These are phyloP conservation scores for Phytophthora podocarpi DNA, from an alignment of 352 stramenopile genomes.

Conservation along the genomic window DNA sequence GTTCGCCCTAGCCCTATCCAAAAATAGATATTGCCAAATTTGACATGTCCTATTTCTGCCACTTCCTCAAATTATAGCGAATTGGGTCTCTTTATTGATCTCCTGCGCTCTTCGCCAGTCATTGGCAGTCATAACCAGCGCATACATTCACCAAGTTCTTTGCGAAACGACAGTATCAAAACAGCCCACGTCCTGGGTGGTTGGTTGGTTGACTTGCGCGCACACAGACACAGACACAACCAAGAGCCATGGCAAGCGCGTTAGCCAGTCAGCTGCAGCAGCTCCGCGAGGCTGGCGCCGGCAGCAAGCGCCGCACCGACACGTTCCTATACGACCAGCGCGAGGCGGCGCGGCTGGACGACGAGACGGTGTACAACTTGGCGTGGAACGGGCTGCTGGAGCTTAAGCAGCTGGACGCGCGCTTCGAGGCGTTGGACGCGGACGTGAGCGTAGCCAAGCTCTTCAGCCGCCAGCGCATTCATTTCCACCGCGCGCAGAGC, in stretches of 20 bases:
- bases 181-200: conserved; percentile 22
- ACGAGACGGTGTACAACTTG: conserved; percentile 87
- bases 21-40: too few species aligned
- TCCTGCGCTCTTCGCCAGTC: conserved; percentile 20
- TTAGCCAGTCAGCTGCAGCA: conserved; percentile 81
- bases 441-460: conserved; percentile 57
- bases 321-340: conserved; percentile 88
- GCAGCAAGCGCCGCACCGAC: conserved; percentile 82
- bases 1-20: too few species aligned
- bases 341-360: conserved; percentile 80
- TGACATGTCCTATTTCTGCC: too few species aligned
- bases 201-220: conserved; percentile 22
- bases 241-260: conserved; percentile 59
- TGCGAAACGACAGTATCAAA: conserved; percentile 32
- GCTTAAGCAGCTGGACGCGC: conserved; percentile 77
- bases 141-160: conserved; percentile 38
- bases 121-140: conserved; percentile 26
- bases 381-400: conserved; percentile 83
- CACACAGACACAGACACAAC: conserved; percentile 13
- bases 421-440: conserved; percentile 69
- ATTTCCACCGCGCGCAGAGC: conserved; percentile 82
- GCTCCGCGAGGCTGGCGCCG: conserved; percentile 75
- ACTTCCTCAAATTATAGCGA: too few species aligned
- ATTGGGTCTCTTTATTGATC: too few species aligned
- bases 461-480: conserved; percentile 74